A percentile compares a stretch with the other conserved stretches of the same genome.
Evolutionary conservation across 805 yeast species (phyloP).

Genomic region (Aciculoconidium aculeatum): DNA sequence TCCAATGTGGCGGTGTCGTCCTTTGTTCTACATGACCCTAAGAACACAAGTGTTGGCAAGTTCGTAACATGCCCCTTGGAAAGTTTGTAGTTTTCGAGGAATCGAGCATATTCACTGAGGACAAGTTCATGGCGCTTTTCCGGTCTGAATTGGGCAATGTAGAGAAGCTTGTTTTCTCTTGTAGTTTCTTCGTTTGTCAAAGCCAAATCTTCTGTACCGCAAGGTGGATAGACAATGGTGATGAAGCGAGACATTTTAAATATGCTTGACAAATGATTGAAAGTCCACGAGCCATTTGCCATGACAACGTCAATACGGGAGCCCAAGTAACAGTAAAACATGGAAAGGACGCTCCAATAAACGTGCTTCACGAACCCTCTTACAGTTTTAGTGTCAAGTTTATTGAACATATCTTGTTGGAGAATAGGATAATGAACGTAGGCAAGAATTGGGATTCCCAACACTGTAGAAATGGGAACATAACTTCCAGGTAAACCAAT

Average conservation of each 20-base stretch:
- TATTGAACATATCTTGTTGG: constrained; percentile 78
- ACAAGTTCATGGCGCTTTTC: constrained; percentile 85
- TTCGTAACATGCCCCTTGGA: constrained; percentile 12
- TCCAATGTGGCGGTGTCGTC: constrained; percentile 59
- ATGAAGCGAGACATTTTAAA: constrained; percentile 48
- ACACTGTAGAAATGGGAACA: constrained; percentile 50
- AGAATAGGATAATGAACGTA: constrained; percentile 95
- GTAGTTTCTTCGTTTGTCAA: constrained; percentile 8
- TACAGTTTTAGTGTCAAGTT: constrained; percentile 33
- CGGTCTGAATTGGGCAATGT: constrained; percentile 89
- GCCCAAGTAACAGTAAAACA: constrained; percentile 62
- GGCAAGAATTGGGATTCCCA: constrained; percentile 71
- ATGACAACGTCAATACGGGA: constrained; percentile 57
- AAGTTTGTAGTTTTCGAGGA: constrained; percentile 25
- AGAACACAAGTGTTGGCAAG: constrained; percentile 57
- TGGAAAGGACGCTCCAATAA: constrained; percentile 71
- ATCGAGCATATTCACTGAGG: constrained; percentile 56
- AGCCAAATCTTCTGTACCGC: constrained; percentile 56
- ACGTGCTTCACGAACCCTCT: constrained; percentile 37
- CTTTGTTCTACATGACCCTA: constrained; percentile 78
- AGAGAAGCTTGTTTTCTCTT: constrained; percentile 42
- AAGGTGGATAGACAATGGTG: constrained; percentile 78
- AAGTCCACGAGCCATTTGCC: constrained; percentile 92
- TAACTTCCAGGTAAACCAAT: constrained; percentile 90
- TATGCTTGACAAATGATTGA: constrained; percentile 57